phyloP scores from a whole-genome alignment of 352 stramenopile species.

The Globisporangium carolinianum region DNA sequence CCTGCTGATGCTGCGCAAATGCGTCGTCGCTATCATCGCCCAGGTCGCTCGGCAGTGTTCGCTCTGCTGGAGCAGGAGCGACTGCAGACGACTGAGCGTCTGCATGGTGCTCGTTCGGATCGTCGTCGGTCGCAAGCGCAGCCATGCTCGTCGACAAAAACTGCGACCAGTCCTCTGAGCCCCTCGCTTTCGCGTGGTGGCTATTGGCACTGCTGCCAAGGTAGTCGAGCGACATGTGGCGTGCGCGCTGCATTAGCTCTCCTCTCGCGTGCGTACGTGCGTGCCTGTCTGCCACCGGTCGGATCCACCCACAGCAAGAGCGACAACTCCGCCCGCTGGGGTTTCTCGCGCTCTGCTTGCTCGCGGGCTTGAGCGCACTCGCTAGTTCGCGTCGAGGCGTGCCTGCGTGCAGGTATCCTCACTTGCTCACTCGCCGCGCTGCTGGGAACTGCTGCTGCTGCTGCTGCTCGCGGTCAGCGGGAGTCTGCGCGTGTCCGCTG shows the following conservation, averaged over 20 bases:
- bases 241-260: slow-evolving; percentile 43
- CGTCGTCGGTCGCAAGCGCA: slow-evolving; percentile 37
- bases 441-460: not conserved
- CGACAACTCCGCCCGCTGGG: slow-evolving; percentile 18
- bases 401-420: not conserved
- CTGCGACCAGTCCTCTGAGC: slow-evolving; percentile 49
- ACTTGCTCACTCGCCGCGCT: not conserved
- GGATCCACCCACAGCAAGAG: slow-evolving; percentile 15
- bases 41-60: not conserved
- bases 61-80: not conserved
- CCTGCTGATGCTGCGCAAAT: slow-evolving; percentile 16
- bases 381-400: not conserved
- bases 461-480: not conserved
- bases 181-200: slow-evolving; percentile 8
- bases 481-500: not conserved
- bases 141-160: slow-evolving; percentile 63
- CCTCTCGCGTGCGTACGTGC: not conserved
- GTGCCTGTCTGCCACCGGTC: not conserved
- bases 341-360: slow-evolving; percentile 7
- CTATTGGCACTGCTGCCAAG: slow-evolving; percentile 15
- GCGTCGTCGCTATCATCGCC: slow-evolving; percentile 7
- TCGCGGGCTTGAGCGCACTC: not conserved
- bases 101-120: slow-evolving; percentile 3
- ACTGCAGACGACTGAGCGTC: not conserved
- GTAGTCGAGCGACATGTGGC: slow-evolving; percentile 59